Conservation (phyloP, 1,139 yeast genomes). For the Saccharomyces hybrid region DNA sequence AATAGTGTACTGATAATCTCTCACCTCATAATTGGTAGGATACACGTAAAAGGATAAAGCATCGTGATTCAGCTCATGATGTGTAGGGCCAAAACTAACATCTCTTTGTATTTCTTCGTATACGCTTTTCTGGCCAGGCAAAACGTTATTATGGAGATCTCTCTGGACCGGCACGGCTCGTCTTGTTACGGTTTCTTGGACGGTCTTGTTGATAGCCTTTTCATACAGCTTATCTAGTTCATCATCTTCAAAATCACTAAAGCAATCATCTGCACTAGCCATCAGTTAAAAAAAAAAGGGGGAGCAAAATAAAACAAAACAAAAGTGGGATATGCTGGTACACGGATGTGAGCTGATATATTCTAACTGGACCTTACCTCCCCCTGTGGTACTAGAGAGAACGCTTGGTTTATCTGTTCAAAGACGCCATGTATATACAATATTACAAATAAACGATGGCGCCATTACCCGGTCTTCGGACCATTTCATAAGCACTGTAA, state of each 20-base stretch:
- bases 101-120: conserved; percentile 33
- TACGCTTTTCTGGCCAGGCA: conserved; percentile 28
- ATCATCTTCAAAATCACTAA: conserved; percentile 31
- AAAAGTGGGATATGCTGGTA: not conserved
- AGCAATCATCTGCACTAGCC: conserved; percentile 17
- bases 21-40: conserved; percentile 74
- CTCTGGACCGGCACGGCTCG: conserved; percentile 32
- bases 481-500: too few species aligned
- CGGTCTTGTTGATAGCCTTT: conserved; percentile 31
- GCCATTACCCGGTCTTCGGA: too few species aligned
- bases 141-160: conserved; percentile 30
- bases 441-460: too few species aligned
- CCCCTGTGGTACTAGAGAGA: too few species aligned
- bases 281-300: conserved; percentile 1
- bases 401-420: too few species aligned
- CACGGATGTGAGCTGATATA: too few species aligned
- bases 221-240: conserved; percentile 30
- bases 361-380: too few species aligned
- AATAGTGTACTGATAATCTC: conserved; percentile 85
- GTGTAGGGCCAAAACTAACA: conserved; percentile 40
- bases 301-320: not conserved
- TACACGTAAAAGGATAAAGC: conserved; percentile 54
- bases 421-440: too few species aligned
- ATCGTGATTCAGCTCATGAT: conserved; percentile 40
- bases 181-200: conserved; percentile 27